Base-by-base conservation (phyloP, 2,329 filamentous ascomycete species). In the Penicillium sp. region DNA sequence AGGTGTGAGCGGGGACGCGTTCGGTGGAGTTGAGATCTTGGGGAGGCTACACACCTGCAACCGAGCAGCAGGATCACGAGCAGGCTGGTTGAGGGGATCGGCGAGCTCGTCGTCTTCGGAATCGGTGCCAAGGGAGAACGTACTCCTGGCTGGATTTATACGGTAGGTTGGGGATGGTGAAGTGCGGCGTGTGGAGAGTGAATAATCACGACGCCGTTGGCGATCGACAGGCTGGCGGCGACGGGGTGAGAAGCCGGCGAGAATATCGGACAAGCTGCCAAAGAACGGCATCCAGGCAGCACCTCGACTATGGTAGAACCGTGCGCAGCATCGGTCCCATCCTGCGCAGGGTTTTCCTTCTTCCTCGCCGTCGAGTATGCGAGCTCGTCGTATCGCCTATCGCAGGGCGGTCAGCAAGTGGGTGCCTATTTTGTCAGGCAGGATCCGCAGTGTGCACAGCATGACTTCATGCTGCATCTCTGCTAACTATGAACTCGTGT, bases 161-260 rank as follows among this genome's bases (percentile, higher is more conserved):
- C 14, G 32, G 4, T 10, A 36, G 18, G 39, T 40, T 10, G 47
- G 38, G 11, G 45, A 47, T 13, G 25, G 28, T 10, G 41, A 38
- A 27, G n/a, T n/a, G n/a, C 13, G 29, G n/a, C 14, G 23, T 23
- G 36, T 13, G 29, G 34, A 23, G 27, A 13, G 16, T n/a, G 39
- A 28, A 33, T 37, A 35, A 30, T 33, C 39, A 21, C 21, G 36
- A 16, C 10, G 14, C 6, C 21, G 35, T 20, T 29, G 34, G 31
- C 31, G 18, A 36, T 48, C 38, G 52, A 36, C 27, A 44, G 47
- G 30, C 37, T 37, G 48, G 14, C 41, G 48, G 41, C 43, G 47
- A 47, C 41, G 47, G 27, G 50, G 53, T 16, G 51, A 53, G n/a
- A 50, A 33, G n/a, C 28, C 44, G 33, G 43, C 33, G 27, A 53